Base-by-base conservation (phyloP, 345 rosid genomes). In the Chamaenerion angustifolium region DNA sequence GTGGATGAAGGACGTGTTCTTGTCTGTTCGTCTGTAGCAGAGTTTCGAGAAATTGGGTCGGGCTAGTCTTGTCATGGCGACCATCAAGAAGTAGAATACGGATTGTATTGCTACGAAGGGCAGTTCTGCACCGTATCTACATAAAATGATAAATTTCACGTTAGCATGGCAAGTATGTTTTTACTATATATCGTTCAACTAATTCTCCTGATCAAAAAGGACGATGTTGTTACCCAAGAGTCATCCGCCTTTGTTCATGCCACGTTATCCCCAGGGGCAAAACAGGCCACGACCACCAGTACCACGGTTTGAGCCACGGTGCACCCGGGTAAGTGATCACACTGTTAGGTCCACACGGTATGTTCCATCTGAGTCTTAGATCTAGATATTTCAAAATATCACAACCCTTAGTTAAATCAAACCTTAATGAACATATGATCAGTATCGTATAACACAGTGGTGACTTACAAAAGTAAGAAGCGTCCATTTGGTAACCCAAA, bases 241-340 rank as follows among this genome's bases (percentile, higher is more conserved):
- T 80, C 51, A 67, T 69, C 49, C 64, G 78, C 31, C 98, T 95
- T 52, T 56, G 73, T 47, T 92, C 73, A 16, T 92, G 98, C 98
- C 98, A 92, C 19, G 66, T 65, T 17, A 84, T 46, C 43, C 98
- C 96, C 45, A 92, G 48, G 3, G 96, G 96, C 45, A 87, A 81
- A 58, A 88, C 95, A 27, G 98, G 96, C 89, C 93, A 92, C 31
- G 98, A 79, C 96, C 98, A 92, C 98, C 96, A 92, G 47, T 92
- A 92, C 96, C 98, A 92, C 54, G 98, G 98, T 61, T 92, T 92
- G 77, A 88, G 59, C 94, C 94, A 92, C 21, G 79, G 63, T 6
- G 95, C 98, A 68, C 98, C 78, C 1, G 98, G 99, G 70, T 82
- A 92, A 15, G 99, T 92, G 48, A 92, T 82, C 56, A 88, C 95